These are phyloP conservation scores for Panellus pusillus DNA, from an alignment of 768 basidiomycete species.

Conservation along the genomic window DNA sequence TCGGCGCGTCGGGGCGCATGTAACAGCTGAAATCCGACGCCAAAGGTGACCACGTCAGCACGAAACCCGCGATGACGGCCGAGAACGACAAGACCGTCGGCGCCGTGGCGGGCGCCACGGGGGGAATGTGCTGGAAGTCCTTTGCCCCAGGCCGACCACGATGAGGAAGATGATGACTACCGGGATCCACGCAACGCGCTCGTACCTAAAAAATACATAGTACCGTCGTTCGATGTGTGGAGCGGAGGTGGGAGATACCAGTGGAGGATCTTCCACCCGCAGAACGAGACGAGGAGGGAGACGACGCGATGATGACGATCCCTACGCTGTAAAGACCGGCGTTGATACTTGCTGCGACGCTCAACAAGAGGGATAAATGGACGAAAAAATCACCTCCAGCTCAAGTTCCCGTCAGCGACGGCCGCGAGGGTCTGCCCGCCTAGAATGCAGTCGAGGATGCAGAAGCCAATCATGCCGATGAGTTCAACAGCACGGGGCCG, in stretches of 20 bases:
- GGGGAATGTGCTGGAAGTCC: slow-evolving; percentile 52
- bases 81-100: slow-evolving; percentile 61
- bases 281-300: slow-evolving; percentile 65
- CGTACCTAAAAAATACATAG: slow-evolving; percentile 53
- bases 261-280: slow-evolving; percentile 50
- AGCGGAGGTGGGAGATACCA: slow-evolving; percentile 31
- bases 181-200: slow-evolving; percentile 75
- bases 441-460: slow-evolving; percentile 69
- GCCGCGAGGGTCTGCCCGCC: slow-evolving; percentile 58
- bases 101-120: slow-evolving; percentile 55
- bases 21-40: slow-evolving; percentile 79
- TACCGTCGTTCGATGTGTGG: no score
- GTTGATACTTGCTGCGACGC: neutral
- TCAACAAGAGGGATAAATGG: neutral
- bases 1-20: slow-evolving; percentile 56
- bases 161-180: slow-evolving; percentile 73
- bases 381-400: slow-evolving; percentile 39
- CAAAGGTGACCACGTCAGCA: slow-evolving; percentile 60
- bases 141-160: slow-evolving; percentile 75
- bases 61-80: slow-evolving; percentile 71
- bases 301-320: slow-evolving; percentile 74
- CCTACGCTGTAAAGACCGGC: slow-evolving; percentile 60
- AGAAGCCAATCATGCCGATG: slow-evolving; percentile 65
- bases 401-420: slow-evolving; percentile 39
- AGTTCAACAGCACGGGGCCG: slow-evolving; percentile 62